These are phyloP conservation scores for Russula abietina DNA, from an alignment of 768 basidiomycete genomes.

Conservation along the genomic window DNA sequence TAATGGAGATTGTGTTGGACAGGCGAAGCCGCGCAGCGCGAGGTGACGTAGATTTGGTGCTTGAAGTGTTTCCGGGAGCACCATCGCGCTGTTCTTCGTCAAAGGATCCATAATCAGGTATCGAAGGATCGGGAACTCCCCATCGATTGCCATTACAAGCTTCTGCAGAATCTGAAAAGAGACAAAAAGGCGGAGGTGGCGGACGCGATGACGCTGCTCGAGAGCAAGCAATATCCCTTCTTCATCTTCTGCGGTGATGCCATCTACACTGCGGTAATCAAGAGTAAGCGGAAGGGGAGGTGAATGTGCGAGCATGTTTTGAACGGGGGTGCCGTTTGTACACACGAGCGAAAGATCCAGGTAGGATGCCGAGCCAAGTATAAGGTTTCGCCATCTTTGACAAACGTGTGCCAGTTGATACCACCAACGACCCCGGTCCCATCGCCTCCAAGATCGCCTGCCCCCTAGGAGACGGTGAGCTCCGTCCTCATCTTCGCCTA, in stretches of 20 bases:
- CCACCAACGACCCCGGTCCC: no score
- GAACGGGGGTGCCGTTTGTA: background rate
- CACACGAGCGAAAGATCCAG: no score
- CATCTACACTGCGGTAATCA: background rate
- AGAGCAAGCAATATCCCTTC: background rate
- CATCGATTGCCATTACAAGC: background rate
- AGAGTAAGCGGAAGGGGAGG: background rate
- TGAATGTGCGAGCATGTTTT: background rate
- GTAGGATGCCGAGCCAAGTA: no score
- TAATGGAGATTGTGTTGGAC: background rate
- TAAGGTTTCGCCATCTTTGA: no score
- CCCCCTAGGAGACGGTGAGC: no score
- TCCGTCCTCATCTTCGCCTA: no score
- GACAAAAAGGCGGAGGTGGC: background rate
- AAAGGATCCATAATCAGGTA: background rate
- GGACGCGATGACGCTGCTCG: background rate
- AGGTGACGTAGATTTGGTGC: background rate
- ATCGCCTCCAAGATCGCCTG: no score
- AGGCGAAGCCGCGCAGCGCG: background rate
- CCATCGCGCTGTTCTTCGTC: background rate
- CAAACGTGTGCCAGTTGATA: no score
- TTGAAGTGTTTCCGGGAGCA: background rate
- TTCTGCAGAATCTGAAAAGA: background rate
- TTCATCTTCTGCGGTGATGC: background rate
- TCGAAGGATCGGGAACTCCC: background rate